phyloP scores from a whole-genome alignment of 176 grass and related monocot genomes.

The Carex kokanica region DNA sequence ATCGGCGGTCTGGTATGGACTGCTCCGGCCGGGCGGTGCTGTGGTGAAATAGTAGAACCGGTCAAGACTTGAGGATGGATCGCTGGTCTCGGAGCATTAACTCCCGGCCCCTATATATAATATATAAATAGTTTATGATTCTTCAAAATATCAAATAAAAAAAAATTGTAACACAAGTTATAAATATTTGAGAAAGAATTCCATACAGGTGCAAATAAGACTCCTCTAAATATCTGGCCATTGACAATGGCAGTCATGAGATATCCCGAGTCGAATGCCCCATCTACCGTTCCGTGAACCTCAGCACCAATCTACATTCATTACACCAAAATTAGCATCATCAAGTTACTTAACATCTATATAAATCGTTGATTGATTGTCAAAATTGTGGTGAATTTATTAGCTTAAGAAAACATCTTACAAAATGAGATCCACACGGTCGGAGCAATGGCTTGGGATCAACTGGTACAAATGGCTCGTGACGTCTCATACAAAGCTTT shows the following conservation, averaged over 20 bases:
- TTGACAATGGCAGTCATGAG: conserved; percentile 88
- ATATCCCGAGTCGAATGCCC: conserved; percentile 90
- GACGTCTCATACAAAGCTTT: conserved; percentile 32
- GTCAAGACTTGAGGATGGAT: conserved; percentile 52
- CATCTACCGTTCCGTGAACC: conserved; percentile 73
- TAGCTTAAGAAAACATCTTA: conserved; percentile 29
- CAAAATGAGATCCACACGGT: conserved; percentile 40
- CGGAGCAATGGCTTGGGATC: conserved; percentile 45
- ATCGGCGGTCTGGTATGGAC: conserved; percentile 49
- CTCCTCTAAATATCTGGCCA: conserved; percentile 80
- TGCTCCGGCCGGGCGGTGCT: conserved; percentile 37
- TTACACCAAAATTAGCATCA: background rate
- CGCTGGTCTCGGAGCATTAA: conserved; percentile 47
- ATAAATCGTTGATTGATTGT: background rate
- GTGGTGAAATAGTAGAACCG: conserved; percentile 44
- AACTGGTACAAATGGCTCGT: conserved; percentile 52
- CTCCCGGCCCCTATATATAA: conserved; percentile 52
- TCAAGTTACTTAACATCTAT: background rate
- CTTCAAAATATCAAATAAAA: background rate
- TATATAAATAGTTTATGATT: background rate
- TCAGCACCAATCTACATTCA: conserved; percentile 71
- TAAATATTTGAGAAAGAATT: background rate
- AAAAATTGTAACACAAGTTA: background rate
- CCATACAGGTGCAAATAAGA: conserved; percentile 88
- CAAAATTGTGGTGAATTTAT: background rate